Base-by-base conservation (phyloP, 345 rosid genomes). In the Trapa incisa region DNA sequence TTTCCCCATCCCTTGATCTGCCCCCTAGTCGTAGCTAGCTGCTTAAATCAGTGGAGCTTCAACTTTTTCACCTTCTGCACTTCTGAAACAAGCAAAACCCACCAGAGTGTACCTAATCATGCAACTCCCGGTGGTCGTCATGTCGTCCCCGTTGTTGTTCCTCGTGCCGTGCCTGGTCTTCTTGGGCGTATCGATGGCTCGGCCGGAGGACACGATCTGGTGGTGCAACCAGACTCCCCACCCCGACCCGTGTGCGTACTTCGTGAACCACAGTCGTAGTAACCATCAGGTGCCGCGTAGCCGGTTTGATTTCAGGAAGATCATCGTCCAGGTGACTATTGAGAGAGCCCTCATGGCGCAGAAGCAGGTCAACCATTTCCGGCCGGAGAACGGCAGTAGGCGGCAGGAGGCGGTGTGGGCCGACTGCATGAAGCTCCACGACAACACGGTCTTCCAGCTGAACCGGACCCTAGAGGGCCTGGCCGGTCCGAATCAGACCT, bases 201-300 rank as follows among this genome's bases (percentile, higher is more conserved):
- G 14, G 56, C 56, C 56, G 2, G 33, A 70, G 53, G 69, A 80
- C 65, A 68, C 86, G 58, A 65, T 78, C 22, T 70, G 80, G 84
- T 93, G 97, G 96, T 93, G 98, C 73, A 68, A 74, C 70, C 72
- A 73, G 67, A 93, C 96, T n/a, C 98, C 98, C 4, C 87, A 93
- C 68, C 96, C 96, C 16, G 77, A 80, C 48, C 73, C 89, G 13
- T 93, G 98, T 74, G 70, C 73, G 8, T 77, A 77, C 76, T 86
- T 78, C 85, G 48, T 67, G 67, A 53, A 65, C 60, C 80, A 68
- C 32, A 58, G 72, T 67, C 72, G 22, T 68, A 75, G 22, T 68
- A 75, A 50, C 35, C 78, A 54, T 32, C 70, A 45, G 65, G 71
- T 72, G 1, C 86, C 79, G 0, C 73, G 79, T 47, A 80, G 84